Percentiles rank a stretch among this genome's conserved stretches.
phyloP scores from a whole-genome alignment of 768 basidiomycete species.

The Boletus sensibilis region DNA sequence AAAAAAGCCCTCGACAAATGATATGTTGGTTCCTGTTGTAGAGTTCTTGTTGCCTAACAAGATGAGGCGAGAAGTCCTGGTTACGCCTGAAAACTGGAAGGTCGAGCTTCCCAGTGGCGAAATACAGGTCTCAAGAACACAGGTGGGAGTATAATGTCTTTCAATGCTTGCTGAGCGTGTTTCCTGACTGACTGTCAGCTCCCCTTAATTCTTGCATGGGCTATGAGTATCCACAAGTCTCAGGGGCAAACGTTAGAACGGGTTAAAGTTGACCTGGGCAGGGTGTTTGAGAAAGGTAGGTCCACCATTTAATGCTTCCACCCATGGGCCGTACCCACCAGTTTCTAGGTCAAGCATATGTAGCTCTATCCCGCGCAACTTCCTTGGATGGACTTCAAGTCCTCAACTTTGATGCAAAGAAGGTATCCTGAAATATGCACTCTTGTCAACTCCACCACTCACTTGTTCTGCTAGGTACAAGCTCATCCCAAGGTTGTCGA shows the following conservation, averaged over 20 bases:
- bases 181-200: slow-evolving; percentile 46
- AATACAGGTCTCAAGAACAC: slow-evolving; percentile 71
- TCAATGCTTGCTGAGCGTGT: not conserved
- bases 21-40: slow-evolving; percentile 65
- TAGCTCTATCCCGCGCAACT: slow-evolving; percentile 87
- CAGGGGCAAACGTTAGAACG: slow-evolving; percentile 96
- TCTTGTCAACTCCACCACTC: not conserved
- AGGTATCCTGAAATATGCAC: slow-evolving; percentile 44
- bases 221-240: slow-evolving; percentile 97
- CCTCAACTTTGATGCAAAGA: slow-evolving; percentile 69
- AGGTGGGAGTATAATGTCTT: slow-evolving; percentile 49
- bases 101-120: slow-evolving; percentile 86
- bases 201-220: slow-evolving; percentile 90
- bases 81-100: slow-evolving; percentile 79
- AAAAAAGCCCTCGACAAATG: slow-evolving; percentile 28
- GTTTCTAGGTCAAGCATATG: slow-evolving; percentile 78
- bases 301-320: not conserved
- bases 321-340: not conserved
- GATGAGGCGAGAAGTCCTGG: slow-evolving; percentile 49
- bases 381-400: slow-evolving; percentile 83
- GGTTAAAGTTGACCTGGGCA: slow-evolving; percentile 90
- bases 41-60: slow-evolving; percentile 69
- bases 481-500: slow-evolving; percentile 69
- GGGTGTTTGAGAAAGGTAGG: slow-evolving; percentile 89
- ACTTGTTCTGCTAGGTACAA: slow-evolving; percentile 47